Conservation (phyloP, 768 basidiomycete species). For the Dictyophora rubrovolvata region DNA sequence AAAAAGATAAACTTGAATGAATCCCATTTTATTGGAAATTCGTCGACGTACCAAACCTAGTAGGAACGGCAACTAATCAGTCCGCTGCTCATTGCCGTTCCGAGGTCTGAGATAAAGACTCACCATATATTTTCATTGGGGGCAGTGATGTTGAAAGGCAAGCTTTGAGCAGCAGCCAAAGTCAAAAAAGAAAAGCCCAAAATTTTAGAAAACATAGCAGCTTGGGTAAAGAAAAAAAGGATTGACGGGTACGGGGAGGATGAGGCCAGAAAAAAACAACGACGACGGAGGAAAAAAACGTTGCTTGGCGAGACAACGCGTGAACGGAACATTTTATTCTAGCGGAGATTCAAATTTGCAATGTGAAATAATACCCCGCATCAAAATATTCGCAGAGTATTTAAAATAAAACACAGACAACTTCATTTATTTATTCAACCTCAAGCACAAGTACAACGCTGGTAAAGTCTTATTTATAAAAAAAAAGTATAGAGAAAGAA, state of each 20-base stretch:
- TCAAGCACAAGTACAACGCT: neutral
- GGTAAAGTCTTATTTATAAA: neutral
- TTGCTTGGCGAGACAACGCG: neutral
- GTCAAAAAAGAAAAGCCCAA: conserved; percentile 1
- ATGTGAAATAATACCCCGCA: neutral
- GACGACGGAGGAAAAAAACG: neutral
- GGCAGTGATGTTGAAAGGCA: neutral
- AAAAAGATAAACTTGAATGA: no score
- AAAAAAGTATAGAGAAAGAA: neutral
- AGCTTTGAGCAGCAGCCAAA: neutral
- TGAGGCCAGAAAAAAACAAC: neutral
- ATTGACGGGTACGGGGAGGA: neutral
- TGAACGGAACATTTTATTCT: neutral
- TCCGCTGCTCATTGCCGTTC: neutral
- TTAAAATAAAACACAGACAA: neutral
- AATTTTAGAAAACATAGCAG: conserved; percentile 5
- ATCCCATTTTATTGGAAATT: no score
- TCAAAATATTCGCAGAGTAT: neutral
- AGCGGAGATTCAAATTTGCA: neutral
- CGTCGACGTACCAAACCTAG: conserved; percentile 7
- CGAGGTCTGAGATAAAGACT: neutral
- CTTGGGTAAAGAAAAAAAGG: neutral
- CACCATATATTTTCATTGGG: neutral
- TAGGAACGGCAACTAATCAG: neutral
- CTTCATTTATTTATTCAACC: neutral